Evolutionary conservation across 441 rosid genomes (phyloP), one percentile per base, ranked within the genome.

Genomic region (Bruguiera hainesii): DNA sequence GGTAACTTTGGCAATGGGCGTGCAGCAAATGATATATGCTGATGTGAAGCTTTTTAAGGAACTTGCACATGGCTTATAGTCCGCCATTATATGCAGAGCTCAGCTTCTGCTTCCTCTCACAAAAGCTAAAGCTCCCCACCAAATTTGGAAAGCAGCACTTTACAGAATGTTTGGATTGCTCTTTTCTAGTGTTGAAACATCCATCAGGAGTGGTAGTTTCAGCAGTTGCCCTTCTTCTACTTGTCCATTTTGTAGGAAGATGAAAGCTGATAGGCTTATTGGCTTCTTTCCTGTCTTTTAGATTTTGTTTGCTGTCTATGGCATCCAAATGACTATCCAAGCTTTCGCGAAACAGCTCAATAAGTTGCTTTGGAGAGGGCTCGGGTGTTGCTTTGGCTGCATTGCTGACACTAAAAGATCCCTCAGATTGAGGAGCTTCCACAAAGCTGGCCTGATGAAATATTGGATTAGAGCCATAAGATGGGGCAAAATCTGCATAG

Each of bases 261-360:
- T 66, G 64, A 33, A 23, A 29, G 48, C 19, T 29, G 8, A 64
- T 21, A 10, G 71, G 64, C 63, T 70, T 72, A 42, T 42, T 42
- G n/a, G 70, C 31, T 70, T 76, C 67, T 31, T 8, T 55, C 28
- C 20, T 51, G 31, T 61, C 65, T 49, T 69, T 68, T 55, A 73
- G 57, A 60, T 58, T 62, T 58, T 51, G 51, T 62, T 66, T 70
- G 25, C 39, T 61, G 7, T 66, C 70, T 7, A 6, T 61, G 11
- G 20, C 35, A 21, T 23, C 25, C 58, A 53, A 53, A 4, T 71
- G 74, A 16, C 31, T 64, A 28, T 51, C 30, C 33, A 76, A 73
- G 74, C 87, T 80, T 61, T 86, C 87, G 1, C 73, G 71, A 49
- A 88, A 83, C 65, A 84, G 79, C 64, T 88, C 91, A 26, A 81